Base-by-base conservation (phyloP, 2,329 filamentous ascomycete genomes). In the Penicillium sp. region DNA sequence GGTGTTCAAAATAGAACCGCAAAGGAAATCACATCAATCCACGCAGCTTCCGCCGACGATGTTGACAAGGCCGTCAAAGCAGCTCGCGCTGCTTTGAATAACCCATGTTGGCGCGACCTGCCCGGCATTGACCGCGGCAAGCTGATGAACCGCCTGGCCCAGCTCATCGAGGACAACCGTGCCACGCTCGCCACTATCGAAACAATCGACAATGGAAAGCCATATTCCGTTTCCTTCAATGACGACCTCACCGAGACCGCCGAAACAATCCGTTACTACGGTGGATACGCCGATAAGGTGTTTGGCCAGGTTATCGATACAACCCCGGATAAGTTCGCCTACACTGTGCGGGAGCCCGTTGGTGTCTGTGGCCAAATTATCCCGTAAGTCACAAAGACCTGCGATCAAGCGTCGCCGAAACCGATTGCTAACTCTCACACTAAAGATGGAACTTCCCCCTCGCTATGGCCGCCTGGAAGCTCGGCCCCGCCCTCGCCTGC, bases 281-380 rank as follows among this genome's bases (percentile, higher is more conserved):
- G 82, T 70, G 91, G 91, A 59, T 94, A 88, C 85, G 89, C 90
- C 68, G 90, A 95, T 82, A 95, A 95, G 86, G 87, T 93, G 64
- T 82, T 88, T 77, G 90, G 90, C 76, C 90, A 91, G 82, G 89
- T 90, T 56, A 85, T 92, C 62, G 88, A 92, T 67, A 87, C 90
- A 65, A 78, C 81, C 65, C 83, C 85, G 47, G 87, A 89, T 63
- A 90, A 86, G 75, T 90, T 93, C 80, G 87, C 89, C 80, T 93
- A 93, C 81, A 91, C 89, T 65, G 80, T 82, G 70, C 84, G 85
- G 62, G 89, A 94, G 82, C 89, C 91, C 7, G 77, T 85, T 60
- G 88, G 88, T 75, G 88, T 91, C 58, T 92, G 89, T 75, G 90
- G 87, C 71, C 89, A 93, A 74, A 91, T 92, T 71, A 92, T 93